Percentiles rank a stretch among this genome's conserved stretches.
Conservation (phyloP, 495 filamentous ascomycete genomes). For the Lasiosphaeria ovina region DNA sequence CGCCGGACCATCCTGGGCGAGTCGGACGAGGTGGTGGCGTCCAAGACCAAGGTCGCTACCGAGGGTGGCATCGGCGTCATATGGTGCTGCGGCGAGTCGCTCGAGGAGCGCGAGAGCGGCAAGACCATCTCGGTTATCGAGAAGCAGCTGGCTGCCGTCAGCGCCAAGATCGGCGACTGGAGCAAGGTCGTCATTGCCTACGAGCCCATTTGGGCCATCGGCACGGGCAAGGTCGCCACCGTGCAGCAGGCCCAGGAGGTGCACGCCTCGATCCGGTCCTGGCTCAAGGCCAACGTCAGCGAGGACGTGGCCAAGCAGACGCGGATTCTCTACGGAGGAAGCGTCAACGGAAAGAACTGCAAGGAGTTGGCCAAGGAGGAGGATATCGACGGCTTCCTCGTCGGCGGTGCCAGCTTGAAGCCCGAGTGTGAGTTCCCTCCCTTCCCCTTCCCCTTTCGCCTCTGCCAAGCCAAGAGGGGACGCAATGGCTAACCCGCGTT, state of each 20-base stretch:
- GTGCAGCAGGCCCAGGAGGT: slow-evolving; percentile 94
- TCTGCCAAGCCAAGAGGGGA: neutral
- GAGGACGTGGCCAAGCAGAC: slow-evolving; percentile 71
- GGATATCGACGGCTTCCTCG: slow-evolving; percentile 98
- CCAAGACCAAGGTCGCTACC: slow-evolving; percentile 87
- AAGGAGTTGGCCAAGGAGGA: slow-evolving; percentile 82
- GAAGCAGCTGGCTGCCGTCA: slow-evolving; percentile 67
- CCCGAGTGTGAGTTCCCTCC: slow-evolving; percentile 74
- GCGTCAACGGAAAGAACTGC: slow-evolving; percentile 97
- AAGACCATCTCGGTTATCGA: slow-evolving; percentile 92
- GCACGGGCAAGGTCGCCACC: slow-evolving; percentile 94
- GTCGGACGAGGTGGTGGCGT: slow-evolving; percentile 79
- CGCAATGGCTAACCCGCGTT: slow-evolving; percentile 25
- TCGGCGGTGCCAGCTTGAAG: slow-evolving; percentile 97
- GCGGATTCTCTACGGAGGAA: slow-evolving; percentile 92
- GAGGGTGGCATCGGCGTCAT: slow-evolving; percentile 87
- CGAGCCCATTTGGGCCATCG: slow-evolving; percentile 99
- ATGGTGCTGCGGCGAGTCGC: slow-evolving; percentile 91
- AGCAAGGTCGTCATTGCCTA: slow-evolving; percentile 93
- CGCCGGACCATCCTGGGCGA: slow-evolving; percentile 83
- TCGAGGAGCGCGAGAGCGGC: slow-evolving; percentile 84
- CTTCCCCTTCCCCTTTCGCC: neutral
- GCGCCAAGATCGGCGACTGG: slow-evolving; percentile 77
- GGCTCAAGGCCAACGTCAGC: slow-evolving; percentile 74
- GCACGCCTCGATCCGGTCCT: slow-evolving; percentile 86